phyloP scores from a whole-genome alignment of 352 stramenopile species.

The Phytophthora fragariae region DNA sequence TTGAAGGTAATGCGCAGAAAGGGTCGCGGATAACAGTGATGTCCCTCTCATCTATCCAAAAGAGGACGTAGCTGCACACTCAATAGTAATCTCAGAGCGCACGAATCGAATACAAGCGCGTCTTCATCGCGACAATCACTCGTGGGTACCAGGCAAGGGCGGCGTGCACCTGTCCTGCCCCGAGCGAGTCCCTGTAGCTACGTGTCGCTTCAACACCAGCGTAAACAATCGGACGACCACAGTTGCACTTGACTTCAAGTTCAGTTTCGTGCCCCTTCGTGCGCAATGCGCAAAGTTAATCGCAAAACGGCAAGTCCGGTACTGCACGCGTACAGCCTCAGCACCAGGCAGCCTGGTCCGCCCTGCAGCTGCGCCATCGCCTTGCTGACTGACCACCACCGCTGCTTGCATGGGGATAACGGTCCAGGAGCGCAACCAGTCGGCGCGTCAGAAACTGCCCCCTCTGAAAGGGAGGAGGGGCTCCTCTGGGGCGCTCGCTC shows the following conservation, averaged over 20 bases:
- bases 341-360: constrained; percentile 24
- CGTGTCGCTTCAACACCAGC: background rate
- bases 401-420: constrained; percentile 21
- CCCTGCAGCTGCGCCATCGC: constrained; percentile 15
- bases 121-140: background rate
- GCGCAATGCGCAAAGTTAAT: constrained; percentile 27
- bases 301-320: background rate
- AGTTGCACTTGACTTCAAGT: constrained; percentile 41
- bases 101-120: background rate
- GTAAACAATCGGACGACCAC: constrained; percentile 36
- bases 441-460: constrained; percentile 39
- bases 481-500: constrained; percentile 6
- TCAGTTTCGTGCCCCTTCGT: constrained; percentile 45
- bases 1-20: constrained; percentile 10
- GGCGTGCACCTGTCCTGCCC: background rate
- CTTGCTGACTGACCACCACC: constrained; percentile 8
- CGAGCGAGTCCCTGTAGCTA: background rate
- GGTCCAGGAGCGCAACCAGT: constrained; percentile 13
- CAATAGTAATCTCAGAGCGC: background rate
- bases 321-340: background rate
- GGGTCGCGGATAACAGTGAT: background rate
- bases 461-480: constrained; percentile 21
- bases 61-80: background rate
- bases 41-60: background rate
- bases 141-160: background rate